Conservation (phyloP, 495 filamentous ascomycete genomes). For the Penicillium robsamsonii region DNA sequence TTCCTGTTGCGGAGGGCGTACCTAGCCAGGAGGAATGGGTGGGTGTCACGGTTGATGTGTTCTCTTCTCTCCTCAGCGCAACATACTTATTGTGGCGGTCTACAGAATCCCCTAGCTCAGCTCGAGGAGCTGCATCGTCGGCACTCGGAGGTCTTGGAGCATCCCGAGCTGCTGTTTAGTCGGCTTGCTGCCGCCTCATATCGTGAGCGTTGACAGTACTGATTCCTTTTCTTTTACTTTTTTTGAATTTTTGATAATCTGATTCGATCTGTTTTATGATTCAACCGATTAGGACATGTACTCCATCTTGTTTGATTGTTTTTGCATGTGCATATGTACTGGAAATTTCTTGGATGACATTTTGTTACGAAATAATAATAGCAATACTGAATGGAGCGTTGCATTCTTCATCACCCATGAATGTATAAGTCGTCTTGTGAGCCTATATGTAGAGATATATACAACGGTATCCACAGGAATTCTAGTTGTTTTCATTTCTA, state of each 20-base stretch:
- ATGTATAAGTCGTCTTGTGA: too few relatives aligned
- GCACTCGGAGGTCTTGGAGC: slow-evolving; percentile 57
- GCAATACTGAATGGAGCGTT: neutral
- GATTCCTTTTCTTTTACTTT: neutral
- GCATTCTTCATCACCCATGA: neutral
- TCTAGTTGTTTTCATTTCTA: too few relatives aligned
- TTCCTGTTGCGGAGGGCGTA: slow-evolving; percentile 76
- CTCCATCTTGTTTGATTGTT: slow-evolving; percentile 1
- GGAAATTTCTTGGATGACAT: neutral
- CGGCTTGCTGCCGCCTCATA: slow-evolving; percentile 5
- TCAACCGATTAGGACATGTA: neutral
- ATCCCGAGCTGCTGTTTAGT: slow-evolving; percentile 23
- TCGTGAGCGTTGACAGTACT: neutral
- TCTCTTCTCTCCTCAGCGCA: slow-evolving; percentile 50
- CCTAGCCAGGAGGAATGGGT: slow-evolving; percentile 86
- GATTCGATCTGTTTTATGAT: neutral
- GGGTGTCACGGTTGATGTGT: slow-evolving; percentile 62
- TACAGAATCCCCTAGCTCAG: slow-evolving; percentile 67
- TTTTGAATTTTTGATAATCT: neutral
- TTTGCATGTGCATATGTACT: slow-evolving; percentile 17
- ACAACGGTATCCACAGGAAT: neutral
- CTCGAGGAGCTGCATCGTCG: slow-evolving; percentile 66
- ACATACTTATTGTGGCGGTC: slow-evolving; percentile 59
- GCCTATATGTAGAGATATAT: neutral
- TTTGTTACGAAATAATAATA: slow-evolving; percentile 6